Evolutionary conservation across 2,329 filamentous ascomycete genomes (phyloP), one percentile per base, ranked within the genome.

Genomic region (Calonectria leucothoes): DNA sequence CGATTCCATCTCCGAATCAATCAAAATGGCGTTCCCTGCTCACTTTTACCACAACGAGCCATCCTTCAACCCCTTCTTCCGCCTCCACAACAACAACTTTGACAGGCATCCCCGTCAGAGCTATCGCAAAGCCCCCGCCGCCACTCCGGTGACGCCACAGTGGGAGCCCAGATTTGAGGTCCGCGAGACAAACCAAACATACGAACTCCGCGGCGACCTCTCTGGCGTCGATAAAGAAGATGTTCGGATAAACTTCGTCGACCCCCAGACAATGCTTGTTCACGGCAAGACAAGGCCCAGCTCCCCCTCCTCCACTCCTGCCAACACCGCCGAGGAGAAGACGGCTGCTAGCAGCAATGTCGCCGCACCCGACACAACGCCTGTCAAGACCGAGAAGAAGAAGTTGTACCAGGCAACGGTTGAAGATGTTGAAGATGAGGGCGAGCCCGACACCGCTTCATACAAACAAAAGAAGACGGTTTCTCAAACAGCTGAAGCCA

Each of bases 181-280:
- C 75, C 92, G 91, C 82, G 94, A 97, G 86, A 90, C 89, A 12
- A 89, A 89, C 73, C 85, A 91, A 7, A 83, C 87, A 75, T 96
- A 95, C 82, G 92, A 96, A 84, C 92, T 96, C n/a, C 91, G 96
- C 79, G 94, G 94, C 79, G 94, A 96, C 84, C 91, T 96, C 6
- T 92, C 94, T 0, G 94, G 94, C 69, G 88, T 96, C 78, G 89
- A 90, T 75, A 94, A 94, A 85, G 91, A 94, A 78, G 88, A 95
- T 80, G 87, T 97, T 81, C 87, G 89, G 82, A 93, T 96, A 82
- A 94, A 96, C 82, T 96, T 96, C 88, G 92, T 91, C 72, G 94
- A 96, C 82, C 87, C 89, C 45, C 92, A 94, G 85, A 95, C 93
- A 23, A 86, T 96, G 51, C 88, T 91, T 75, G 88, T 97, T 82